Evolutionary conservation across 2,329 filamentous ascomycete species (phyloP), one percentile per base, ranked within the genome.

Genomic region (Fusarium veterinarium): DNA sequence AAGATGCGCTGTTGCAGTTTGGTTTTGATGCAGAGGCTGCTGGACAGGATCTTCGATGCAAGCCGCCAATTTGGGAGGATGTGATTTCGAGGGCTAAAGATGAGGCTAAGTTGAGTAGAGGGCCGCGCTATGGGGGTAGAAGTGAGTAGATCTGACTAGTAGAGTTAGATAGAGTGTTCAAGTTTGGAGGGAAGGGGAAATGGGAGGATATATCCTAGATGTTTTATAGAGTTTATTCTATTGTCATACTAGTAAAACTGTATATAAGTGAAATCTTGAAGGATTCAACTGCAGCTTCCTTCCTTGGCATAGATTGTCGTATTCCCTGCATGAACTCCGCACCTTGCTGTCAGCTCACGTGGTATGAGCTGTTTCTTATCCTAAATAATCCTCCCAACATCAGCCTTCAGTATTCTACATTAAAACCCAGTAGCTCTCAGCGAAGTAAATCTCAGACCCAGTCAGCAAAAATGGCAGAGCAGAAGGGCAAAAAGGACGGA

Each of bases 1-100:
- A 89, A 75, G 83, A 86, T 57, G 79, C 81, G 6, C 74, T 89
- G 71, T 67, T 89, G 53, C 79, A 82, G 46, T 87, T 88, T 66
- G 87, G 84, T 1, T 76, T 84, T 6, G 84, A 88, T 52, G 83
- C 81, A 1, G 86, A 88, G 74, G 78, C 80, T 23, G 74, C 83
- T 5, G 82, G 82, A 5, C 33, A 57, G 30, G 63, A 72, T 4
- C 28, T 62, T 12, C 52, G 73, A 28, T 60, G 71, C 31, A 75
- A 57, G 11, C 73, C 73, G 8, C 73, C 67, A 0, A 70, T 58
- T 4, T 75, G 73, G 73, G 73, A 75, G 37, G 73, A 75, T 25
- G 53, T 75, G 3, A 63, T 75, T 30, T 45, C 55, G 3, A 52
- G 31, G 5, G 73, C 73, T 3, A 64, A 69, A 28, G 60, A 38